Conservation (phyloP, 352 stramenopile genomes). For the Aphanomyces invadans region DNA sequence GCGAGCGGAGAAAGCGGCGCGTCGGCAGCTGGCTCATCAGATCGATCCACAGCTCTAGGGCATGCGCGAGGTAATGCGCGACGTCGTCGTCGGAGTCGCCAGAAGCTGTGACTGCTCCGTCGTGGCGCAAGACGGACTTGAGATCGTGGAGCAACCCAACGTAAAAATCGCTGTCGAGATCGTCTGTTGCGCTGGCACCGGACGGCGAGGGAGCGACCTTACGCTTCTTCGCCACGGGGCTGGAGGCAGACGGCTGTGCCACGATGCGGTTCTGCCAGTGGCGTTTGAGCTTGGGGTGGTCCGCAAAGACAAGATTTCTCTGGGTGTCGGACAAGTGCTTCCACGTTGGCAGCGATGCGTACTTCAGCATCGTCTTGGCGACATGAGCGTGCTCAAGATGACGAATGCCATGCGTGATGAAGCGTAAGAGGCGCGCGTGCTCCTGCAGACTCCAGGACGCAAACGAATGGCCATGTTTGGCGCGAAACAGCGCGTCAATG, state of each 20-base stretch:
- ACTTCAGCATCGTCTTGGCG: constrained; percentile 43
- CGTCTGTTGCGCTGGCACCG: not conserved
- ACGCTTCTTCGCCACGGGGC: constrained; percentile 12
- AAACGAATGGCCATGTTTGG: not conserved
- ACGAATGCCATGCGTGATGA: constrained; percentile 52
- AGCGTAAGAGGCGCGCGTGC: constrained; percentile 45
- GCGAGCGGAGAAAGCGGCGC: constrained; percentile 67
- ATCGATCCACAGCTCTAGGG: constrained; percentile 76
- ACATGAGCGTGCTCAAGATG: constrained; percentile 48
- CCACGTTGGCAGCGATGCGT: constrained; percentile 62
- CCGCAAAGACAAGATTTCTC: constrained; percentile 50
- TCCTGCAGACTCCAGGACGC: constrained; percentile 40
- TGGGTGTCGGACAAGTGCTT: constrained; percentile 47
- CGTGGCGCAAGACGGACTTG: constrained; percentile 21
- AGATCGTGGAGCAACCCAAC: constrained; percentile 29
- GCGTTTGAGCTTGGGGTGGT: constrained; percentile 52
- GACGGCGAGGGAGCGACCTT: not conserved
- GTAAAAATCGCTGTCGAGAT: constrained; percentile 40
- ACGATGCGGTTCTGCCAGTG: constrained; percentile 53
- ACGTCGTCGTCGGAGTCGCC: constrained; percentile 22
- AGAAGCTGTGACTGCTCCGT: not conserved
- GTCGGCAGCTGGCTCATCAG: constrained; percentile 85
- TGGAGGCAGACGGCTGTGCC: constrained; percentile 3
- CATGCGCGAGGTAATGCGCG: constrained; percentile 43
- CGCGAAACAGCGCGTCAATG: constrained; percentile 13